phyloP scores from a whole-genome alignment of 2,329 filamentous ascomycete species.

The Fusarium coicis region DNA sequence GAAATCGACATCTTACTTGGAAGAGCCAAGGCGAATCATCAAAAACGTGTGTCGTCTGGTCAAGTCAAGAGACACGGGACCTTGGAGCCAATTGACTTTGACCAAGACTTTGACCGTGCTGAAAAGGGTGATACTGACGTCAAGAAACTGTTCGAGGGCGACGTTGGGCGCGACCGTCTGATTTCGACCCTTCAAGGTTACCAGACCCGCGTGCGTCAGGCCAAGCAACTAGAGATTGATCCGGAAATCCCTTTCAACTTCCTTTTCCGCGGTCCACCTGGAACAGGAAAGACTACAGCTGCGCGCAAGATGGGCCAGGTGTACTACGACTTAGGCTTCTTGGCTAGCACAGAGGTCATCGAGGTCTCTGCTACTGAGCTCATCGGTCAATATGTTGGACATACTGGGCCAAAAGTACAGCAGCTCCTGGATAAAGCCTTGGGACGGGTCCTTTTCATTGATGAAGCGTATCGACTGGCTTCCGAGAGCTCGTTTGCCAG shows the following conservation, averaged over 20 bases:
- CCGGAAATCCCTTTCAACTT: slow-evolving; percentile 72
- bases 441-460: slow-evolving; percentile 75
- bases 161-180: slow-evolving; percentile 67
- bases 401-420: slow-evolving; percentile 74
- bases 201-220: slow-evolving; percentile 55
- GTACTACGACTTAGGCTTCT: slow-evolving; percentile 78
- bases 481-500: slow-evolving; percentile 61
- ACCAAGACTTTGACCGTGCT: slow-evolving; percentile 68
- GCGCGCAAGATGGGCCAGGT: slow-evolving; percentile 80
- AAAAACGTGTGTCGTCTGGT: slow-evolving; percentile 34
- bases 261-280: slow-evolving; percentile 72
- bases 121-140: slow-evolving; percentile 57
- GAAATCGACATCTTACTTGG: slow-evolving; percentile 68
- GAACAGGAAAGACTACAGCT: slow-evolving; percentile 78
- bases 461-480: slow-evolving; percentile 75
- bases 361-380: slow-evolving; percentile 77
- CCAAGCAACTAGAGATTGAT: slow-evolving; percentile 44
- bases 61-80: slow-evolving; percentile 62
- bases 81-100: slow-evolving; percentile 79
- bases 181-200: slow-evolving; percentile 65
- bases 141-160: slow-evolving; percentile 64
- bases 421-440: slow-evolving; percentile 67
- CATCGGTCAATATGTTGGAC: slow-evolving; percentile 74
- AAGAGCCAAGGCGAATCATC: slow-evolving; percentile 35
- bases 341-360: slow-evolving; percentile 67